A percentile compares a stretch with the other conserved stretches of the same genome.
These are phyloP conservation scores for Pachyrhizus erosus DNA, from an alignment of 306 rosid species.

Conservation along the genomic window DNA sequence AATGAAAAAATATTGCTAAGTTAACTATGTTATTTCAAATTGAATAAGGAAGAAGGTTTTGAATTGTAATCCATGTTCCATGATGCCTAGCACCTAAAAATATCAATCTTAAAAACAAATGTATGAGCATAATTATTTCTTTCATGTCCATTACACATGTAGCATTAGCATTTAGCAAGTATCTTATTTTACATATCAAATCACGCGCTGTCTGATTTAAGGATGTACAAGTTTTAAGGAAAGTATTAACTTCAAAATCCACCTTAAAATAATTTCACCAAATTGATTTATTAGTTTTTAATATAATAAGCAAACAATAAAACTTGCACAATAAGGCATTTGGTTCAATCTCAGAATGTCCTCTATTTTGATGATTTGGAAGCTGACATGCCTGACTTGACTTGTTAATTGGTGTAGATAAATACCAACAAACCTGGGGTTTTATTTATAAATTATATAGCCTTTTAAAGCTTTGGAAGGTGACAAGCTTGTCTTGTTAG, in stretches of 20 bases:
- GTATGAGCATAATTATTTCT: slow-evolving; percentile 13
- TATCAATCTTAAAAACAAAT: slow-evolving; percentile 16
- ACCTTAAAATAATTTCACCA: not conserved
- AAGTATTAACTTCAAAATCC: not conserved
- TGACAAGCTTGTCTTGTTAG: slow-evolving; percentile 7
- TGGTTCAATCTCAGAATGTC: slow-evolving; percentile 53
- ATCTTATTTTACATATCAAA: slow-evolving; percentile 15
- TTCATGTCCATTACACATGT: slow-evolving; percentile 13
- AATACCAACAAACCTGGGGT: not conserved
- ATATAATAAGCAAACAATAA: not conserved
- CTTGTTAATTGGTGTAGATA: not conserved
- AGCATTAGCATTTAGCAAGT: slow-evolving; percentile 9
- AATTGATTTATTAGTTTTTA: not conserved
- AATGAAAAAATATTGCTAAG: not conserved
- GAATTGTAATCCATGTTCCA: not conserved
- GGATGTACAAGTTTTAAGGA: not conserved
- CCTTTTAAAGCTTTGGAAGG: not conserved
- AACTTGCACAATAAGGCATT: slow-evolving; percentile 28
- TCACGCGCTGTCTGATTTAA: not conserved
- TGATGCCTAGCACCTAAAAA: not conserved
- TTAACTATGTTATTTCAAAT: not conserved
- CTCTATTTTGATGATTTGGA: slow-evolving; percentile 18
- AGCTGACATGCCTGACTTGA: not conserved
- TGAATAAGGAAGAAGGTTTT: not conserved
- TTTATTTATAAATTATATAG: not conserved